A percentile compares a stretch with the other conserved stretches of the same genome.
These are phyloP conservation scores for Candida germanica DNA, from an alignment of 805 yeast species.

Conservation along the genomic window DNA sequence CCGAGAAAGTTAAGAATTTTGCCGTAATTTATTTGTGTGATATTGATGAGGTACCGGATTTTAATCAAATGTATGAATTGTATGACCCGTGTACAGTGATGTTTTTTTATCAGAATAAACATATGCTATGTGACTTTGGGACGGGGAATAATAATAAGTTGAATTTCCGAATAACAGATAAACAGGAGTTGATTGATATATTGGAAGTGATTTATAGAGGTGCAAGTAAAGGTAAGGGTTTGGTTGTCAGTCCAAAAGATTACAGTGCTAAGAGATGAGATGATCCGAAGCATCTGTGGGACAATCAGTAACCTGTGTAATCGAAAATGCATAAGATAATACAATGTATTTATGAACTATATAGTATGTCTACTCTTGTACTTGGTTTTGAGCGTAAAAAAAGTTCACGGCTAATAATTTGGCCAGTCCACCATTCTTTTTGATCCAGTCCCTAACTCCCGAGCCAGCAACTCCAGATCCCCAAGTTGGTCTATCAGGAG, in stretches of 20 bases:
- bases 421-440: constrained; percentile 50
- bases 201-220: constrained; percentile 88
- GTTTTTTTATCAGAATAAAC: constrained; percentile 91
- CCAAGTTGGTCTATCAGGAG: constrained; percentile 68
- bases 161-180: constrained; percentile 69
- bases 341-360: neutral
- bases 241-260: constrained; percentile 80
- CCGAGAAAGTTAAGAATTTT: constrained; percentile 82
- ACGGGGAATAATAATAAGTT: constrained; percentile 96
- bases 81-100: constrained; percentile 89
- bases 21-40: constrained; percentile 89
- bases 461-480: constrained; percentile 80
- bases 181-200: constrained; percentile 88
- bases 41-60: constrained; percentile 84
- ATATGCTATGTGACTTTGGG: constrained; percentile 98
- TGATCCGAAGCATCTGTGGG: too few species aligned
- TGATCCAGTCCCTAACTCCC: constrained; percentile 76
- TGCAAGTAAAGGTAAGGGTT: constrained; percentile 87
- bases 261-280: constrained; percentile 40
- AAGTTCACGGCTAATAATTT: constrained; percentile 74
- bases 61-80: constrained; percentile 82
- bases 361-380: constrained; percentile 10
- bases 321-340: too few species aligned
- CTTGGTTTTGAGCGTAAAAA: constrained; percentile 70
- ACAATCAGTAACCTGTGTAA: too few species aligned